These are phyloP conservation scores for Uronychia binucleata DNA, from an alignment of 73 alveolate genomes.

Conservation along the genomic window DNA sequence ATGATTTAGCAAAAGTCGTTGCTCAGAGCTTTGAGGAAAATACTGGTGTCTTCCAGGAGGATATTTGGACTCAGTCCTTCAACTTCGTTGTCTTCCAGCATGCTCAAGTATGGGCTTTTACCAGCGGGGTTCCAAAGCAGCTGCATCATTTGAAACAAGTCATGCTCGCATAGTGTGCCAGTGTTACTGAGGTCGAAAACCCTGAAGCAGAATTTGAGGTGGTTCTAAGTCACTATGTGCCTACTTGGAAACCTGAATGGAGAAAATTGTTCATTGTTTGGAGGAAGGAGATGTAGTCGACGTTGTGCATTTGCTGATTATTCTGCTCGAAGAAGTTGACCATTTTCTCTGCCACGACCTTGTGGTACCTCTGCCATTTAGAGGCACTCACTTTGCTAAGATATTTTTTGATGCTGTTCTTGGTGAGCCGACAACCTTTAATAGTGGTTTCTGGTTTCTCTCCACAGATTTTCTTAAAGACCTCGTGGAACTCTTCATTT, in stretches of 20 bases:
- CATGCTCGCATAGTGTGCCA: constrained; percentile 3
- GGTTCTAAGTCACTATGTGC: not conserved
- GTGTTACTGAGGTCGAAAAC: constrained; percentile 15
- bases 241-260: not conserved
- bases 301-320: not conserved
- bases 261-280: not conserved
- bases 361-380: not conserved
- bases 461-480: constrained; percentile 3
- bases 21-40: not conserved
- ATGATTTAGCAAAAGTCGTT: not conserved
- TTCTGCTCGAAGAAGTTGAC: not conserved
- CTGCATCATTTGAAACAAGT: constrained; percentile 4
- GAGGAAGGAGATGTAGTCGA: not conserved
- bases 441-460: not conserved
- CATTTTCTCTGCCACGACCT: constrained; percentile 5
- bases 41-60: not conserved
- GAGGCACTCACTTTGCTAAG: not conserved
- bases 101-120: not conserved
- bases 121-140: not conserved
- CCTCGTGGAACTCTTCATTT: not conserved
- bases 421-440: constrained; percentile 2
- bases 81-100: not conserved
- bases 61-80: not conserved
- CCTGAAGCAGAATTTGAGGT: not conserved
- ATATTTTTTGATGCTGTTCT: not conserved